Conservation (phyloP, 805 yeast species). For the Myxozyma kluyveri region DNA sequence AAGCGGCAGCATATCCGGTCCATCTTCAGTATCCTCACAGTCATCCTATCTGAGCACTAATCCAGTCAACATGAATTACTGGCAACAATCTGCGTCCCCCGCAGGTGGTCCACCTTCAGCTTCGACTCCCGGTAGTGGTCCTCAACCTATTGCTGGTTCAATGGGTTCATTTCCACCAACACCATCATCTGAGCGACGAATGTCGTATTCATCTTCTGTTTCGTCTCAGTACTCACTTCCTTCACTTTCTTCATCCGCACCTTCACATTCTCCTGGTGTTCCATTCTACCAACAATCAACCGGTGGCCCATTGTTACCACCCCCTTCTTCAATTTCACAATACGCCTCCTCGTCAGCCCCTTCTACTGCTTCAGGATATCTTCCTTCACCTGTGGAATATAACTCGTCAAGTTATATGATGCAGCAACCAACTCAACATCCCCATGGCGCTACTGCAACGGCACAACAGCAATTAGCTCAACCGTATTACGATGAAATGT, state of each 20-base stretch:
- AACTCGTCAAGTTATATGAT: conserved; percentile 7
- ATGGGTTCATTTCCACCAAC: not conserved
- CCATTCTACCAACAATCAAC: not conserved
- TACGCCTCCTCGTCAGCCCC: conserved; percentile 7
- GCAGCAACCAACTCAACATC: conserved; percentile 6
- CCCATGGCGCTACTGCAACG: too few species aligned
- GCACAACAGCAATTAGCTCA: not conserved
- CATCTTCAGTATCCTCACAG: conserved; percentile 16
- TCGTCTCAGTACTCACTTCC: conserved; percentile 28
- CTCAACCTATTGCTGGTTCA: not conserved
- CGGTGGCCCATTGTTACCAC: conserved; percentile 16
- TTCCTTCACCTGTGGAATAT: conserved; percentile 15
- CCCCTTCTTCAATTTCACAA: conserved; percentile 17
- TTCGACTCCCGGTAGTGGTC: conserved; percentile 13
- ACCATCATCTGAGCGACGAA: conserved; percentile 7
- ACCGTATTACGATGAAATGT: conserved; percentile 13
- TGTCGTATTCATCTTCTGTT: conserved; percentile 7
- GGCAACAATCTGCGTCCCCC: conserved; percentile 26
- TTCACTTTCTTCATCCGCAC: conserved; percentile 20
- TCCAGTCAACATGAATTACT: too few species aligned
- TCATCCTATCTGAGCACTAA: conserved; percentile 22
- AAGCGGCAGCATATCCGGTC: conserved; percentile 14
- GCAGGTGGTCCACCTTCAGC: conserved; percentile 4
- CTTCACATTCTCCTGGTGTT: conserved; percentile 4
- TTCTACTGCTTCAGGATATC: conserved; percentile 3